phyloP scores from a whole-genome alignment of 2,329 filamentous ascomycete genomes.

The Sclerotinia sclerotiorum region DNA sequence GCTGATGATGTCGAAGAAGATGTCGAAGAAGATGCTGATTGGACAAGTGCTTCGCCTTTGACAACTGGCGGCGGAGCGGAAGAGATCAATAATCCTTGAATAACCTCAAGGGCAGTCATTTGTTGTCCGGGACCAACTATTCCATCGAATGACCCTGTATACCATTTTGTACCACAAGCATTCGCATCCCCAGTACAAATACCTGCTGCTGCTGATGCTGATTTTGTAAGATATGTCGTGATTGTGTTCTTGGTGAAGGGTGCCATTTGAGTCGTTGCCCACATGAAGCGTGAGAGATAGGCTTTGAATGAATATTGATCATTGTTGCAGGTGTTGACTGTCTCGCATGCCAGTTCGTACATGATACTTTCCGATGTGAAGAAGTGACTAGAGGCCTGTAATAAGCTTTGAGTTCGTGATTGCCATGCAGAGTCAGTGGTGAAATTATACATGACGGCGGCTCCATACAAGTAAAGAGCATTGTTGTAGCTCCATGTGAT shows the following conservation, averaged over 20 bases:
- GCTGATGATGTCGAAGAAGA: neutral
- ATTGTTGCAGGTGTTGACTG: constrained; percentile 53
- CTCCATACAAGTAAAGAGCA: constrained; percentile 65
- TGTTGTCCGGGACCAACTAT: constrained; percentile 59
- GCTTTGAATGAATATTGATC: constrained; percentile 70
- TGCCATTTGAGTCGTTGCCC: constrained; percentile 55
- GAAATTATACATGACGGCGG: constrained; percentile 62
- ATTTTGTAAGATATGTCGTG: constrained; percentile 49
- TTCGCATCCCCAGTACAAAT: constrained; percentile 57
- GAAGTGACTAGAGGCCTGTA: constrained; percentile 53
- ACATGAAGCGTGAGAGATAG: constrained; percentile 65
- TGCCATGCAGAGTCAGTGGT: constrained; percentile 56
- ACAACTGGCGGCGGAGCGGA: constrained; percentile 37
- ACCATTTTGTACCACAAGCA: constrained; percentile 62
- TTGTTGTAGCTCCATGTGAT: constrained; percentile 65
- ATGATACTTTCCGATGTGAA: constrained; percentile 61
- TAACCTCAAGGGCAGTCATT: constrained; percentile 62
- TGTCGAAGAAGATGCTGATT: constrained; percentile 9
- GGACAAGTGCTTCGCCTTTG: constrained; percentile 27
- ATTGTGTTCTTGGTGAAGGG: constrained; percentile 54
- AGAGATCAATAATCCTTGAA: constrained; percentile 57
- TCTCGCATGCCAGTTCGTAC: constrained; percentile 67
- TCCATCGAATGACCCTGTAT: constrained; percentile 56
- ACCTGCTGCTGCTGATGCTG: constrained; percentile 55
- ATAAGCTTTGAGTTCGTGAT: constrained; percentile 51